These are phyloP conservation scores for Fistulifera pelliculosa DNA, from an alignment of 108 stramenopile genomes.

Conservation along the genomic window DNA sequence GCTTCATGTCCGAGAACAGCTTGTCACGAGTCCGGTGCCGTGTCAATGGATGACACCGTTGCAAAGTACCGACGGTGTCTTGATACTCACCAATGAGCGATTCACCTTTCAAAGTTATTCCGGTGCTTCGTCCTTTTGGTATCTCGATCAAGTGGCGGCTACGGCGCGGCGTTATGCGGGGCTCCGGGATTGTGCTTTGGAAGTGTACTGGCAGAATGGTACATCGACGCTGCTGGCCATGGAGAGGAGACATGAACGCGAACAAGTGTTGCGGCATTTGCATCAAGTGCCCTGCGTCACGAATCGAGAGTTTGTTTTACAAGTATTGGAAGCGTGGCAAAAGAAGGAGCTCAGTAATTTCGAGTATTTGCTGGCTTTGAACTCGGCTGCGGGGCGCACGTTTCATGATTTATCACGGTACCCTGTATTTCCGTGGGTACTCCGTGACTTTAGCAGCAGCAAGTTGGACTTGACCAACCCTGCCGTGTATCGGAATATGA, in stretches of 20 bases:
- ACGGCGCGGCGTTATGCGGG: constrained; percentile 67
- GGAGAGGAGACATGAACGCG: constrained; percentile 57
- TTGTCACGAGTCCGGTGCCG: constrained; percentile 29
- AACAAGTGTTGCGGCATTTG: constrained; percentile 55
- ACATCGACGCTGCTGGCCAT: constrained; percentile 41
- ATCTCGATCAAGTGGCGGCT: constrained; percentile 41
- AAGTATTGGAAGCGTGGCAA: constrained; percentile 59
- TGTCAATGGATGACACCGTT: constrained; percentile 43
- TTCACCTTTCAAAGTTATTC: constrained; percentile 65
- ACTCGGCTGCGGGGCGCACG: constrained; percentile 89
- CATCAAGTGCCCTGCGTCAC: constrained; percentile 51
- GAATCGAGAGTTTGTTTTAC: constrained; percentile 65
- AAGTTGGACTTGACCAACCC: constrained; percentile 58
- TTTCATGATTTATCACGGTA: constrained; percentile 95
- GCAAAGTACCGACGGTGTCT: constrained; percentile 40
- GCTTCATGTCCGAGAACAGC: constrained; percentile 40
- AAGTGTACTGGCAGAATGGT: constrained; percentile 62
- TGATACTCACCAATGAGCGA: constrained; percentile 50
- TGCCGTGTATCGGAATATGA: constrained; percentile 79
- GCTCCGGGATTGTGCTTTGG: constrained; percentile 65
- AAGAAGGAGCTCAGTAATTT: constrained; percentile 73
- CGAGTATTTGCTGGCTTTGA: constrained; percentile 91
- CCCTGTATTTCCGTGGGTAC: constrained; percentile 98
- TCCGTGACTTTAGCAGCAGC: constrained; percentile 68
- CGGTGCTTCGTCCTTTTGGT: constrained; percentile 20